phyloP scores from a whole-genome alignment of 208 protist species.

The Endotrypanum monterogeii region DNA sequence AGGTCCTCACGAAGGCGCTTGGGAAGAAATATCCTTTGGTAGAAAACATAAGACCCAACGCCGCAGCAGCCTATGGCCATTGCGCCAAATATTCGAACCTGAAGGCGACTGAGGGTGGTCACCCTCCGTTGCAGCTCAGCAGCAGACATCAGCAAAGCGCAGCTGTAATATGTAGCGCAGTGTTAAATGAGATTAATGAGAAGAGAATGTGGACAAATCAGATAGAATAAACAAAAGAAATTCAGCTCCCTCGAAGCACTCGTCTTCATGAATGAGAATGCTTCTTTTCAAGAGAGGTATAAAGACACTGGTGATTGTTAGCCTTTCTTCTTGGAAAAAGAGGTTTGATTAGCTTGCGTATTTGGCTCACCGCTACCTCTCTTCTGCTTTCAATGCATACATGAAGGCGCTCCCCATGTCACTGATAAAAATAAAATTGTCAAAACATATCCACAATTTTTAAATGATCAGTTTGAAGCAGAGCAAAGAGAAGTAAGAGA shows the following conservation, averaged over 20 bases:
- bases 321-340: background rate
- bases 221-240: background rate
- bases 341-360: background rate
- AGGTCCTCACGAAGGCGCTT: slow-evolving; percentile 23
- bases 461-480: background rate
- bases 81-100: slow-evolving; percentile 34
- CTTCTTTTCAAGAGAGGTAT: background rate
- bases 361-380: background rate
- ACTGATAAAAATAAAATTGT: background rate
- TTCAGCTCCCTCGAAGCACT: background rate
- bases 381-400: background rate
- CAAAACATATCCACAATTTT: too few species aligned
- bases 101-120: slow-evolving; percentile 51
- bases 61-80: slow-evolving; percentile 29
- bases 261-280: background rate
- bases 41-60: slow-evolving; percentile 50
- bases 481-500: background rate
- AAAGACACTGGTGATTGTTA: background rate
- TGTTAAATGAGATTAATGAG: background rate
- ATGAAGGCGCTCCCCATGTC: background rate
- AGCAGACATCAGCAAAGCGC: slow-evolving; percentile 27
- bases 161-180: background rate
- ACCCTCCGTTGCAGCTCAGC: slow-evolving; percentile 33
- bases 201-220: background rate
- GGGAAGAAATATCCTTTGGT: slow-evolving; percentile 43